Conservation (phyloP, 176 grass and related monocot species). For the Oryza brachyantha region DNA sequence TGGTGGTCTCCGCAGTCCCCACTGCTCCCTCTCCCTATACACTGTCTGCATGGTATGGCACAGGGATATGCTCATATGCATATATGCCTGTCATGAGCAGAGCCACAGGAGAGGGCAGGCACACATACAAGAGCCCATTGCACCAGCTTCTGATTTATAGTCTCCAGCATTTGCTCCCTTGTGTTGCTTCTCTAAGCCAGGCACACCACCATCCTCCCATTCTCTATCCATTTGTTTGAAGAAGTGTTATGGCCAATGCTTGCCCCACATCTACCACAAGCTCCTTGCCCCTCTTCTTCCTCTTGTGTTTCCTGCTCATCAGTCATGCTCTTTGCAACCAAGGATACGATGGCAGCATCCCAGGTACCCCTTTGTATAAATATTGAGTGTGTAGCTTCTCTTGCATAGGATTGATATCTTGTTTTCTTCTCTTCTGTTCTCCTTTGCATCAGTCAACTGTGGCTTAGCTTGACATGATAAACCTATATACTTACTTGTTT, state of each 20-base stretch:
- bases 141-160: conserved; percentile 37
- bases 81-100: conserved; percentile 35
- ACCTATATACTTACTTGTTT: conserved; percentile 7
- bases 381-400: neutral
- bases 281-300: conserved; percentile 55
- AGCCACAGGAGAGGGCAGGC: neutral
- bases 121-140: conserved; percentile 13
- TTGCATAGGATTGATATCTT: neutral
- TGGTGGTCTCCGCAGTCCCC: conserved; percentile 53
- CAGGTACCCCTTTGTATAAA: conserved; percentile 26
- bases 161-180: conserved; percentile 34
- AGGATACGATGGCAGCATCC: conserved; percentile 33
- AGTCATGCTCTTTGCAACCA: conserved; percentile 47
- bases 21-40: conserved; percentile 26
- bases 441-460: conserved; percentile 12
- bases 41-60: conserved; percentile 54
- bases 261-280: conserved; percentile 33
- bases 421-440: neutral
- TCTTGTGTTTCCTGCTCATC: conserved; percentile 53
- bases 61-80: conserved; percentile 39
- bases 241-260: conserved; percentile 44
- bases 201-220: conserved; percentile 41
- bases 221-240: conserved; percentile 40
- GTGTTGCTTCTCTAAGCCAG: conserved; percentile 42
- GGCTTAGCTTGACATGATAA: neutral